These are phyloP conservation scores for Bipolaris cookei DNA, from an alignment of 2,329 filamentous ascomycete species.

Conservation along the genomic window DNA sequence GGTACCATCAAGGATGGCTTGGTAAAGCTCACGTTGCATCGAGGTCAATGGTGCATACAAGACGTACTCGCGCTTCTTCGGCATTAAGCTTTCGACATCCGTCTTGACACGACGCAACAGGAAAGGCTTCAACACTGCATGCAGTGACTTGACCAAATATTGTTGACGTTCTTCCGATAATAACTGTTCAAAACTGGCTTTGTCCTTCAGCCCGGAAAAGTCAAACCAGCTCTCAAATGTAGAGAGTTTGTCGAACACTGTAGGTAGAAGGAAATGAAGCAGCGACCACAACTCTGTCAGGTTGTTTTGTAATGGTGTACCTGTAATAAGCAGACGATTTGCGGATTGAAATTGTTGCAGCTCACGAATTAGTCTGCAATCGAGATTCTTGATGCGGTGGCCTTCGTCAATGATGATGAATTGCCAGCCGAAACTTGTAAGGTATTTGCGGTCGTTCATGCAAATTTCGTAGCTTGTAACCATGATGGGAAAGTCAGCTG, in stretches of 20 bases:
- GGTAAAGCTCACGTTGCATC: conserved; percentile 90
- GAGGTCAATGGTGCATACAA: conserved; percentile 90
- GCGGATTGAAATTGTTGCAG: conserved; percentile 87
- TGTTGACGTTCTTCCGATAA: conserved; percentile 79
- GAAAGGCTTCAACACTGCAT: conserved; percentile 90
- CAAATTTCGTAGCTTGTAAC: conserved; percentile 97
- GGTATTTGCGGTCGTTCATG: conserved; percentile 81
- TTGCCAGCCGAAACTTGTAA: conserved; percentile 89
- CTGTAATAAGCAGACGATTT: conserved; percentile 89
- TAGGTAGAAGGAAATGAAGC: conserved; percentile 88
- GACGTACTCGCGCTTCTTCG: conserved; percentile 95
- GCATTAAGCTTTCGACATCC: conserved; percentile 89
- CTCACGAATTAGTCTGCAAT: conserved; percentile 88
- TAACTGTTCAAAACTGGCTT: conserved; percentile 77
- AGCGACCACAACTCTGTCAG: conserved; percentile 93
- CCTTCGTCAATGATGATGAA: conserved; percentile 99
- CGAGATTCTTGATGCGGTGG: conserved; percentile 95
- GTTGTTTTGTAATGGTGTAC: conserved; percentile 95
- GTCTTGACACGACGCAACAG: conserved; percentile 87
- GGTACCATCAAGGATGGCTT: conserved; percentile 69
- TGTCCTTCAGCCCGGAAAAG: conserved; percentile 89
- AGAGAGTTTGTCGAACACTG: conserved; percentile 90
- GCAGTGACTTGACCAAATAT: conserved; percentile 83
- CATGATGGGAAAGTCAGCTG: conserved; percentile 82
- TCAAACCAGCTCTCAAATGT: conserved; percentile 97